phyloP scores from a whole-genome alignment of 2,329 filamentous ascomycete species.

The Colletotrichum scovillei region DNA sequence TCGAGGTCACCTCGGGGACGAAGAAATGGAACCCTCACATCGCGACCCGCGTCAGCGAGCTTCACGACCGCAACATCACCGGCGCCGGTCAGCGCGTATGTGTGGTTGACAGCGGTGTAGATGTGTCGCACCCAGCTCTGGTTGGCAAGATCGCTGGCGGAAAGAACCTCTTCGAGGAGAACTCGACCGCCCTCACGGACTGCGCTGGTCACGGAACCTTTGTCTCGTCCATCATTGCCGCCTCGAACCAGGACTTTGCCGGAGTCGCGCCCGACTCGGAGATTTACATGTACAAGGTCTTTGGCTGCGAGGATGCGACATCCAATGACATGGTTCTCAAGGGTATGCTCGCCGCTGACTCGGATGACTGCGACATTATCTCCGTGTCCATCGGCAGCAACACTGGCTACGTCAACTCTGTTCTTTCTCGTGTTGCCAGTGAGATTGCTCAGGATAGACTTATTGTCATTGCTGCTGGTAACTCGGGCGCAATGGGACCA shows the following conservation, averaged over 20 bases:
- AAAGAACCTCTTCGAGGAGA: constrained; percentile 36
- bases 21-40: constrained; percentile 37
- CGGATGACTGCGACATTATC: constrained; percentile 40
- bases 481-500: constrained; percentile 15
- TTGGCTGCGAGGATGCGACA: constrained; percentile 35
- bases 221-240: constrained; percentile 34
- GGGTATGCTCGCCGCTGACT: constrained; percentile 38
- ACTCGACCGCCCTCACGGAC: constrained; percentile 27
- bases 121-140: constrained; percentile 34
- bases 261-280: constrained; percentile 39
- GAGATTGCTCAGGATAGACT: constrained; percentile 30
- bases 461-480: constrained; percentile 26
- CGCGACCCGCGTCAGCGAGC: constrained; percentile 33
- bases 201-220: constrained; percentile 39
- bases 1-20: constrained; percentile 15
- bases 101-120: constrained; percentile 38
- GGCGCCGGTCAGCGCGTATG: constrained; percentile 38
- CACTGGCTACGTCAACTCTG: constrained; percentile 34
- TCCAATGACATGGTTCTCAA: constrained; percentile 39
- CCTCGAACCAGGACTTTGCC: constrained; percentile 22
- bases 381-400: constrained; percentile 36
- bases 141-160: constrained; percentile 36
- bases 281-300: constrained; percentile 42
- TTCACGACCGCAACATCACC: constrained; percentile 37
- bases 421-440: constrained; percentile 18